Base-by-base conservation (phyloP, 2,329 filamentous ascomycete species). In the Talaromyces islandicus region DNA sequence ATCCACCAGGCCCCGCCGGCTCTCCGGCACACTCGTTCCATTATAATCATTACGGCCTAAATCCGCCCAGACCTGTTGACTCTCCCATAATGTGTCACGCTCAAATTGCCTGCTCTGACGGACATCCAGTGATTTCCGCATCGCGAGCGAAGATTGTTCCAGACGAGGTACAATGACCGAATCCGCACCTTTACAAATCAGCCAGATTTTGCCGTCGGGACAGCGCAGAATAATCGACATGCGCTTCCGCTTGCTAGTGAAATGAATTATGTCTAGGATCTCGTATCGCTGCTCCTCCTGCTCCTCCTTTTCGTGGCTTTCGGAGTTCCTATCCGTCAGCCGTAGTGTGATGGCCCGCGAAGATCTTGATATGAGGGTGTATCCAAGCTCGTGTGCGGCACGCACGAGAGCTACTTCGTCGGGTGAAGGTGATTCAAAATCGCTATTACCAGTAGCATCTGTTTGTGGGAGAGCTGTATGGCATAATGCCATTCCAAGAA, bases 101-200 rank as follows among this genome's bases (percentile, higher is more conserved):
- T 43, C 41, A 17, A 7, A 17, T 17, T 43, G 41, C 77, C 52
- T 67, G 83, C 85, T 9, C 93, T 78, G 0, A 25, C 27, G 32
- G 30, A 48, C 41, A 30, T 30, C 29, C 29, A 30, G 29, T 29
- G 12, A 11, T 35, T n/a, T 48, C 41, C 46, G n/a, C 25, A 25
- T 50, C 43, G 54, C 29, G 41, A 14, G n/a, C 29, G 24, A 46
- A 24, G 38, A 48, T 7, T 46, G 30, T 32, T 30, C 21, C 38
- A 56, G 41, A 30, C 88, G 84, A 21, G 88, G 83, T 68, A 89
- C 83, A 57, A 93, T 83, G 19, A 88, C 83, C 24, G 87, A 90
- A 72, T 93, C 90, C 1, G 90, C 90, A 7, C 90, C 90, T 73
- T 93, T 93, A 75, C 86, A 90, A 66, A 92, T 85, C 21, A 93